These are phyloP conservation scores for Globisporangium takayamanum DNA, from an alignment of 352 stramenopile genomes.

Conservation along the genomic window DNA sequence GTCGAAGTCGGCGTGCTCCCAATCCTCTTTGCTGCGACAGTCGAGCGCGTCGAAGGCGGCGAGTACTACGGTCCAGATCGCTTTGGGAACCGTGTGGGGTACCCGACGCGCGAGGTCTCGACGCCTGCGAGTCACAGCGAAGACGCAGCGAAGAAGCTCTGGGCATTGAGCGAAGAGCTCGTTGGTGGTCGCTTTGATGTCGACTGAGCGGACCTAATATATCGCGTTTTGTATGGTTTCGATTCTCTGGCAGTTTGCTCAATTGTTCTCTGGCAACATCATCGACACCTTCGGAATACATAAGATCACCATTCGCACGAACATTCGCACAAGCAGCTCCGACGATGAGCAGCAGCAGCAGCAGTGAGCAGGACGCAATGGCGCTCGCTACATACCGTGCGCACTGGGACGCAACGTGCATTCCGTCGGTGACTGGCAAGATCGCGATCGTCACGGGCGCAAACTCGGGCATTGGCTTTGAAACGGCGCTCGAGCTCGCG, in stretches of 20 bases:
- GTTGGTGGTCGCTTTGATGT: conserved; percentile 9
- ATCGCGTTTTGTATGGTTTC: no score
- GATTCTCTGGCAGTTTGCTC: no score
- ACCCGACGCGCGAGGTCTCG: no score
- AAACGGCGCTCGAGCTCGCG: conserved; percentile 48
- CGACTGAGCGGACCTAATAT: conserved; percentile 13
- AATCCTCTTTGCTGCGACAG: conserved; percentile 31
- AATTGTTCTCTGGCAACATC: no score
- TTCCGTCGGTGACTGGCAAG: conserved; percentile 33
- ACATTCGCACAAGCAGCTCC: no score
- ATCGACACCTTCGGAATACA: no score
- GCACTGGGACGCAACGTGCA: conserved; percentile 16
- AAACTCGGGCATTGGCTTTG: conserved; percentile 81
- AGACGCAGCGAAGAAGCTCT: conserved; percentile 12
- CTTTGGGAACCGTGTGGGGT: no score
- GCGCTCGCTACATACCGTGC: neutral
- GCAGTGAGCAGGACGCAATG: neutral
- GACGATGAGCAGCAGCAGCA: neutral
- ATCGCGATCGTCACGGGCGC: conserved; percentile 75
- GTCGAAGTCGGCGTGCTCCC: conserved; percentile 33
- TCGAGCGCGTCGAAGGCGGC: conserved; percentile 3
- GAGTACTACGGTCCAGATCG: no score
- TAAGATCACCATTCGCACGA: no score
- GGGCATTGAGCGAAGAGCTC: conserved; percentile 11
- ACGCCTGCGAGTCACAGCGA: conserved; percentile 7